Percentiles rank a stretch among this genome's conserved stretches.
These are phyloP conservation scores for Eutrema heterophyllum DNA, from an alignment of 345 rosid species.

Conservation along the genomic window DNA sequence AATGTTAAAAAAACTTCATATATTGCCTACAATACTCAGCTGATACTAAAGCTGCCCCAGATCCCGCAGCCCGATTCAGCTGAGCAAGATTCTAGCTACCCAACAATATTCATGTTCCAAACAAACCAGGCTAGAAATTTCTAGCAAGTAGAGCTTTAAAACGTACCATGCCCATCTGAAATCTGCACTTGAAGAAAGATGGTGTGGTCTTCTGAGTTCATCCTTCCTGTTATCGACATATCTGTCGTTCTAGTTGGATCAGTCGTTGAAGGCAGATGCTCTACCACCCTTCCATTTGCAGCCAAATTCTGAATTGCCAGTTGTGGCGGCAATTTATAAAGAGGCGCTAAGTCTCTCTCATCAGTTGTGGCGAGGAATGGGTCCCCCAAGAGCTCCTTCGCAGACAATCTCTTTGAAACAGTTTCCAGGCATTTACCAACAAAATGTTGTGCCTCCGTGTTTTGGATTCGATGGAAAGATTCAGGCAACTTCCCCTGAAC, in stretches of 20 bases:
- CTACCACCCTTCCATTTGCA: slow-evolving; percentile 30
- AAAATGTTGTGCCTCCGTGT: slow-evolving; percentile 57
- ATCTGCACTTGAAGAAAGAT: slow-evolving; percentile 88
- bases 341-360: slow-evolving; percentile 31
- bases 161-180: slow-evolving; percentile 60
- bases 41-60: not conserved
- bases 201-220: slow-evolving; percentile 71
- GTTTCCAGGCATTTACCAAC: slow-evolving; percentile 74
- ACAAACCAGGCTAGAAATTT: not conserved
- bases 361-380: slow-evolving; percentile 56
- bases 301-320: slow-evolving; percentile 28
- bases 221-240: slow-evolving; percentile 75
- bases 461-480: slow-evolving; percentile 65
- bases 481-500: slow-evolving; percentile 81
- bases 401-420: slow-evolving; percentile 72
- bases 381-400: slow-evolving; percentile 59
- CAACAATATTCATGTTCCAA: not conserved
- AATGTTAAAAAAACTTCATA: not conserved
- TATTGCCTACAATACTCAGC: not conserved
- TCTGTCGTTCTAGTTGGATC: slow-evolving; percentile 54
- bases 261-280: slow-evolving; percentile 27
- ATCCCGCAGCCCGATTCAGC: not conserved
- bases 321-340: slow-evolving; percentile 12
- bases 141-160: not conserved
- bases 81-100: not conserved